phyloP scores from a whole-genome alignment of 2,329 filamentous ascomycete genomes.

The Ciborinia camelliae region DNA sequence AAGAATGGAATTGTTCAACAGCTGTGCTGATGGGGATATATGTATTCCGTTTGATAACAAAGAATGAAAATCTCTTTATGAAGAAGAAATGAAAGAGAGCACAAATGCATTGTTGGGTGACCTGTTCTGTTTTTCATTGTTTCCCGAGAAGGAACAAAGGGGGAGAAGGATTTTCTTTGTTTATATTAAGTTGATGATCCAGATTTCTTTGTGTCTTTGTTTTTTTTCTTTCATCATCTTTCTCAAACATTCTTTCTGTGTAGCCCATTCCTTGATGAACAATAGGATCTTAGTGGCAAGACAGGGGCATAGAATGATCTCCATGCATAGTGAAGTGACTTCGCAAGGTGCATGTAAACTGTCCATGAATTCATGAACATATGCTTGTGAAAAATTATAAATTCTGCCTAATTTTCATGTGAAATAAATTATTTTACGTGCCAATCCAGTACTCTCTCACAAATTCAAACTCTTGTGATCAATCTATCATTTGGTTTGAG shows the following conservation, averaged over 20 bases:
- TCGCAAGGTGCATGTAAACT: not conserved
- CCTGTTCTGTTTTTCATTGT: not conserved
- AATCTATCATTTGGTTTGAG: too few relatives aligned
- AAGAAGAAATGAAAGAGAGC: not conserved
- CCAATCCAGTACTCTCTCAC: not conserved
- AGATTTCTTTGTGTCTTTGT: not conserved
- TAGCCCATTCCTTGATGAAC: not conserved
- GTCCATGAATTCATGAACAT: not conserved
- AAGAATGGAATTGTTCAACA: constrained; percentile 5
- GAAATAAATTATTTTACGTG: not conserved
- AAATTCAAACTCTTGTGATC: not conserved
- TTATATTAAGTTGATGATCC: too few relatives aligned
- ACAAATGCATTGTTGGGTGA: not conserved
- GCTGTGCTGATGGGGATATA: not conserved
- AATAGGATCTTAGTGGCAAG: not conserved
- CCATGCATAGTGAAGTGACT: not conserved
- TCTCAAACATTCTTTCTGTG: not conserved
- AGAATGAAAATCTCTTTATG: not conserved
- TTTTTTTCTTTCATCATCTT: not conserved
- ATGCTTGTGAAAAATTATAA: not conserved
- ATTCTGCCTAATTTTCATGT: not conserved
- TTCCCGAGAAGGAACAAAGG: not conserved
- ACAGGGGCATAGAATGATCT: not conserved
- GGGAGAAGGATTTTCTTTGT: not conserved
- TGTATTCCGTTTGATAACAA: not conserved